Conservation (phyloP, 2,329 filamentous ascomycete species). For the Paecilomyces dactylethromorphus region DNA sequence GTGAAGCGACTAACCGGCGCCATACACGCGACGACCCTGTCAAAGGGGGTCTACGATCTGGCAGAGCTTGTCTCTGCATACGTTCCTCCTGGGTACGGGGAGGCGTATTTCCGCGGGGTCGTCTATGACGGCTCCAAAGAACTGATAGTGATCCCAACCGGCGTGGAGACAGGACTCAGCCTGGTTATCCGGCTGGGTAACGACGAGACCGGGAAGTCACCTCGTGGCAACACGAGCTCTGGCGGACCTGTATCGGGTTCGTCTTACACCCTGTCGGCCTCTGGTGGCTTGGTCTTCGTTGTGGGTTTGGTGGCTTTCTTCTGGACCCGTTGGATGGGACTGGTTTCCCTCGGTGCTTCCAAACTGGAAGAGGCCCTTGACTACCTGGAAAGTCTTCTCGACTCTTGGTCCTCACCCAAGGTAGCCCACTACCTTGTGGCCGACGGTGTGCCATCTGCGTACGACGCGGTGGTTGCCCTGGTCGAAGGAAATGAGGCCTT, state of each 20-base stretch:
- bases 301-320: constrained; percentile 5
- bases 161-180: constrained; percentile 2
- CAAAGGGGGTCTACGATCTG: constrained; percentile 11
- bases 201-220: constrained; percentile 5
- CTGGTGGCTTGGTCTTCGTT: constrained; percentile 1
- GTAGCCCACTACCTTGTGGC: constrained; percentile 8
- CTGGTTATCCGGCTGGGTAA: constrained; percentile 6
- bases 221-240: neutral
- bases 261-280: constrained; percentile 1
- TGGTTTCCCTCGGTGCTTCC: constrained; percentile 8
- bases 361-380: constrained; percentile 6
- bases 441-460: constrained; percentile 4
- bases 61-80: constrained; percentile 5
- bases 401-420: constrained; percentile 4
- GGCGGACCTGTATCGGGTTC: constrained; percentile 4
- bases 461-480: constrained; percentile 6
- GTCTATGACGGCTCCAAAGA: constrained; percentile 1
- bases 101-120: constrained; percentile 1
- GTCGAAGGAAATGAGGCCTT: constrained; percentile 1
- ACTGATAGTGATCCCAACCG: neutral
- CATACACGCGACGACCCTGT: constrained; percentile 7
- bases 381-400: constrained; percentile 2
- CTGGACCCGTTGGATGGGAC: constrained; percentile 4
- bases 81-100: constrained; percentile 2
- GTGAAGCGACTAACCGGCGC: constrained; percentile 10